Conservation (phyloP, 169 alveolate species). For the Theileria annulata region DNA sequence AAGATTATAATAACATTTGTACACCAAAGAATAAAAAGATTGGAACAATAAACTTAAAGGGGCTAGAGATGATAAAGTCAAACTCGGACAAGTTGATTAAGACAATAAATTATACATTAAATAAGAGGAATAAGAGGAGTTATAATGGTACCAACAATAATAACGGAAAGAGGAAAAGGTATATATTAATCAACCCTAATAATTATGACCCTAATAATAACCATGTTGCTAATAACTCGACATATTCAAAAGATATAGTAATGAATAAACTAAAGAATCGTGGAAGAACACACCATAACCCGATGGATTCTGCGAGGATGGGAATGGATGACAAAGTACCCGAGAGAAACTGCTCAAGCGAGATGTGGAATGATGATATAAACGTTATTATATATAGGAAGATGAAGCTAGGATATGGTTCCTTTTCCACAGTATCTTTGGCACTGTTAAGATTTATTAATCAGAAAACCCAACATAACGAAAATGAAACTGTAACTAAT, state of each 20-base stretch:
- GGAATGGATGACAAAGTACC: not conserved
- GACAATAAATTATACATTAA: not conserved
- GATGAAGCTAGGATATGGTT: slow-evolving; percentile 60
- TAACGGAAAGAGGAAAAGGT: not conserved
- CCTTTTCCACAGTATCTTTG: slow-evolving; percentile 58
- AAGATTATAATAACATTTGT: not conserved
- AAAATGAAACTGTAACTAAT: not conserved
- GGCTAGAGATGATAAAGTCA: slow-evolving; percentile 6
- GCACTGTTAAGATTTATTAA: slow-evolving; percentile 43
- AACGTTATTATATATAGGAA: slow-evolving; percentile 52
- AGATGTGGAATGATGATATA: slow-evolving; percentile 47
- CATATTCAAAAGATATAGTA: not conserved
- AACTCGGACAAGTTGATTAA: slow-evolving; percentile 3
- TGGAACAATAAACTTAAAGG: not conserved
- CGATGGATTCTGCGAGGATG: not conserved
- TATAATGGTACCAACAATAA: not conserved
- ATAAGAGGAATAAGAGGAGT: not conserved
- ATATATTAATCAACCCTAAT: not conserved
- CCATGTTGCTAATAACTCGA: not conserved
- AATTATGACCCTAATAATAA: not conserved
- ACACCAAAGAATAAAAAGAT: slow-evolving; percentile 1
- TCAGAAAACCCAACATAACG: not conserved
- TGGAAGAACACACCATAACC: not conserved
- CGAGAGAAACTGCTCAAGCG: not conserved
- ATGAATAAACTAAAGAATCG: not conserved